phyloP scores from a whole-genome alignment of 495 filamentous ascomycete species.

The Chaetomidium leptoderma region DNA sequence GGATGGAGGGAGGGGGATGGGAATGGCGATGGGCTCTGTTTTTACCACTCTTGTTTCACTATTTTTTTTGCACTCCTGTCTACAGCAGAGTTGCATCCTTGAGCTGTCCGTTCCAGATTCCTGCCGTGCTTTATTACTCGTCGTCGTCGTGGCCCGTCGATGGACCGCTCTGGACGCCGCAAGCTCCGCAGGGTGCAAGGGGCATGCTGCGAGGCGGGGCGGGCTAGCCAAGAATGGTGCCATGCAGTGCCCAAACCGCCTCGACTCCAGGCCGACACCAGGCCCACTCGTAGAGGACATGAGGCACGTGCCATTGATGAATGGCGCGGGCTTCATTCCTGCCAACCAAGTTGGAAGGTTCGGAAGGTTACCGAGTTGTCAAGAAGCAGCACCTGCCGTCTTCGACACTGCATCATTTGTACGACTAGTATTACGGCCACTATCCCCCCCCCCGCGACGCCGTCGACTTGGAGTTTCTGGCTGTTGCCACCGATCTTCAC shows the following conservation, averaged over 20 bases:
- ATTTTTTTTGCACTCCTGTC: no score
- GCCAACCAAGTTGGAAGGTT: neutral
- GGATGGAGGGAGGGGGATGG: neutral
- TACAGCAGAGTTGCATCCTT: no score
- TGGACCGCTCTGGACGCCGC: conserved; percentile 9
- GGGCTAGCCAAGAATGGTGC: conserved; percentile 1
- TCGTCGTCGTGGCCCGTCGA: neutral
- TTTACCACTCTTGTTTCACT: neutral
- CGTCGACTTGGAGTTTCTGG: no score
- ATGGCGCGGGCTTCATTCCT: neutral
- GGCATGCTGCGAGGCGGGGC: conserved; percentile 2
- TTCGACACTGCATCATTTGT: neutral
- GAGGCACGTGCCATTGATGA: conserved; percentile 4
- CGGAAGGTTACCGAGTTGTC: neutral
- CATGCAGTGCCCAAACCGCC: neutral
- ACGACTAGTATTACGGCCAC: no score
- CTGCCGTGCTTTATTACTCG: neutral
- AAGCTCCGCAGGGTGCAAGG: conserved; percentile 2
- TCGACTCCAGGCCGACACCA: conserved; percentile 2
- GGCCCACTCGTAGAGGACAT: neutral
- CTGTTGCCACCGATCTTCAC: neutral
- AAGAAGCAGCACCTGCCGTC: neutral
- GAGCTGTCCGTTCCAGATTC: no score
- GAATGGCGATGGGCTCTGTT: neutral
- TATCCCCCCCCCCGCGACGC: no score